Base-by-base conservation (phyloP, 2,329 filamentous ascomycete species). In the Alternaria rosae region DNA sequence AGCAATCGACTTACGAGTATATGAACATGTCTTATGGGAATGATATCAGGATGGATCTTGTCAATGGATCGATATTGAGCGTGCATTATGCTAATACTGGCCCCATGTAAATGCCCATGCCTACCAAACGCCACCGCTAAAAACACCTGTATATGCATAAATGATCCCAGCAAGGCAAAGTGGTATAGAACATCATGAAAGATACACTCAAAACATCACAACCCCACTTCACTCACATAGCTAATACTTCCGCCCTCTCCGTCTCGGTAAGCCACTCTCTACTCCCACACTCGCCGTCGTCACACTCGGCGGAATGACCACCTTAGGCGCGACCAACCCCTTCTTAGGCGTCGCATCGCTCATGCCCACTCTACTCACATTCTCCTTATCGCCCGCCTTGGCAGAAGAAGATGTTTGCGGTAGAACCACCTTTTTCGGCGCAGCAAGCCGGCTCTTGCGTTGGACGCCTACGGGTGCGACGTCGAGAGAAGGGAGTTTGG, bases 341-440 rank as follows among this genome's bases (percentile, higher is more conserved):
- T 78, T 78, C 62, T 74, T 73, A 1, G 76, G 76, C 21, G 73
- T 72, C 12, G 67, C 67, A 9, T 51, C 64, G n/a, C 57, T 61
- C 13, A 76, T 55, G 2, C 68, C 63, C 4, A 47, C 50, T 12
- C 61, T 57, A 13, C 65, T 65, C 17, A 66, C 56, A 48, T 75
- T 77, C 53, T 76, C 70, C 62, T 74, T 74, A n/a, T 67, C 70
- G 21, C 73, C 68, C 1, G 56, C 61, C 6, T 62, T 15, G 3
- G 67, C 47, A 0, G 66, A 20, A 0, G 66, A 21, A 1, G 62
- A 32, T 3, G 70, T 62, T 7, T 72, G 70, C 2, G 76, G 74
- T 3, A 80, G 59, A 30, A 76, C 75, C 11, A 79, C 73, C 25
- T 74, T 78, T 58, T 68, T 75, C 0, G 78, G 77, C 0, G 76